phyloP scores from a whole-genome alignment of 176 grass and related monocot species.

The Triticum turgidum region DNA sequence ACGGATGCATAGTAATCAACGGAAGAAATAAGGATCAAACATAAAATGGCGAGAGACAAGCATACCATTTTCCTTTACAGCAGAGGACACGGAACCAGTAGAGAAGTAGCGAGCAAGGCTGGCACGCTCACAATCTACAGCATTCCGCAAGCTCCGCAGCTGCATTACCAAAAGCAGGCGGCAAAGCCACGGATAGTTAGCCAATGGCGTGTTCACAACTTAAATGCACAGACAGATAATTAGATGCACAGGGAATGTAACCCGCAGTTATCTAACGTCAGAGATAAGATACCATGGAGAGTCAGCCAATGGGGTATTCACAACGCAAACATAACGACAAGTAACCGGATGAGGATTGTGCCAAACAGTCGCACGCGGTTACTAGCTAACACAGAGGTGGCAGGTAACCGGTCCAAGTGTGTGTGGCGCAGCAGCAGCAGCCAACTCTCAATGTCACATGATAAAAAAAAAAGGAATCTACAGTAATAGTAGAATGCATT shows the following conservation, averaged over 20 bases:
- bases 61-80: conserved; percentile 46
- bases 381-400: not conserved
- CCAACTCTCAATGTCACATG: not conserved
- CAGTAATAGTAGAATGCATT: not conserved
- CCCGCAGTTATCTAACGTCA: not conserved
- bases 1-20: not conserved
- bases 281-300: not conserved
- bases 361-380: not conserved
- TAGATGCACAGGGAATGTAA: not conserved
- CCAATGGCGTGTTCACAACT: not conserved
- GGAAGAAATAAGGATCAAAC: not conserved
- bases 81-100: conserved; percentile 35
- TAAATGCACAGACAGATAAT: not conserved
- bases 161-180: conserved; percentile 39
- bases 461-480: not conserved
- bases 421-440: not conserved
- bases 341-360: not conserved
- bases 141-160: conserved; percentile 67
- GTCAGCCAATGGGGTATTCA: not conserved
- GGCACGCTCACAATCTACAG: conserved; percentile 40
- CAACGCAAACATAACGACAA: not conserved
- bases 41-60: not conserved
- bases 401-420: not conserved
- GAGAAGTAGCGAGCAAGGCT: conserved; percentile 55
- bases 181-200: not conserved